Evolutionary conservation across 163 green algal species (phyloP).

Genomic region (Trebouxiophyceae sp.): DNA sequence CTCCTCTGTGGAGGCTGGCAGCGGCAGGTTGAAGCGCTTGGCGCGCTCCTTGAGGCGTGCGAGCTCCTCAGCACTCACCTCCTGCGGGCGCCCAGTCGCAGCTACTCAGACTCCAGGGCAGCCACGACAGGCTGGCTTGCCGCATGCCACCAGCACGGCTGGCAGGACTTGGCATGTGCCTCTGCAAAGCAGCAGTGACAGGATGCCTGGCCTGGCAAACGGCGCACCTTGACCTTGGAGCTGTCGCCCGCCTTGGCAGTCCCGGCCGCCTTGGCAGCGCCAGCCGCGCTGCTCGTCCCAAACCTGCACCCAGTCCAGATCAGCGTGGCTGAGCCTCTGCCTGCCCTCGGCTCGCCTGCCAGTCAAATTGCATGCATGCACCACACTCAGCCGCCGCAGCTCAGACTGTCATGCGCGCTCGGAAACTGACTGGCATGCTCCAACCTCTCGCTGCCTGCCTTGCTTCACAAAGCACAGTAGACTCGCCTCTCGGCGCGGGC

Average conservation of each 20-base stretch:
- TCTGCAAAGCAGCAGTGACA: background rate
- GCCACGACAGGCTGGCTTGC: background rate
- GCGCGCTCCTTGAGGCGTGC: slow-evolving; percentile 9
- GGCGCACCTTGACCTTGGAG: too few relatives aligned
- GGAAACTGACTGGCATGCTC: too few relatives aligned
- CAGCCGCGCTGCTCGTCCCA: too few relatives aligned
- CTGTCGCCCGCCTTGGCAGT: too few relatives aligned
- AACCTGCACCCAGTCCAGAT: too few relatives aligned
- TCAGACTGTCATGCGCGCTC: background rate
- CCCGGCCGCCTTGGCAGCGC: too few relatives aligned
- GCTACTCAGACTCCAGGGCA: background rate
- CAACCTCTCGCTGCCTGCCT: too few relatives aligned
- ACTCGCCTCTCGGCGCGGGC: background rate
- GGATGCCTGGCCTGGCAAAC: background rate
- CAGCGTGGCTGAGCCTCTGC: too few relatives aligned
- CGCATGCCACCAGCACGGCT: background rate
- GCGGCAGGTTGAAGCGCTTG: slow-evolving; percentile 11
- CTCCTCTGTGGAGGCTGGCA: slow-evolving; percentile 4
- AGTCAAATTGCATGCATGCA: too few relatives aligned
- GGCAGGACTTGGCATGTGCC: background rate
- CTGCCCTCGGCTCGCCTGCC: too few relatives aligned
- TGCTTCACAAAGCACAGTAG: background rate
- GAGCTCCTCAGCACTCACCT: too few relatives aligned
- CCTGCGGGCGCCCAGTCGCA: too few relatives aligned
- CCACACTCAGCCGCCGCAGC: background rate